A percentile compares a stretch with the other conserved stretches of the same genome.
Evolutionary conservation across 768 basidiomycete genomes (phyloP).

Genomic region (Lentinula detonsa): DNA sequence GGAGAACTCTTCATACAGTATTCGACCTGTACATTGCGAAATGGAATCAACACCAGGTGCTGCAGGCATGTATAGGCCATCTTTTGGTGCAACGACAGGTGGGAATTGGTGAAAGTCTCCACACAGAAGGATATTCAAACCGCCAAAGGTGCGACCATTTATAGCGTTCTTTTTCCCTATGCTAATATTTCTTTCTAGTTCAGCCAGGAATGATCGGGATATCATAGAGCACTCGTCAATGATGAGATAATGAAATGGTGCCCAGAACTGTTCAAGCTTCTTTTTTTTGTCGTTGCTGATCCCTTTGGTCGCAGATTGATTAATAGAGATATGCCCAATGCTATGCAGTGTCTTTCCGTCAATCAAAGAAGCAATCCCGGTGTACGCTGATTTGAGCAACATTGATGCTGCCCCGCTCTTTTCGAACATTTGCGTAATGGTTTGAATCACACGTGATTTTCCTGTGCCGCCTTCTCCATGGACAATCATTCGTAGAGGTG

Average conservation of each 20-base stretch:
- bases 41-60: no score
- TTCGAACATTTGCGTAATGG: conserved; percentile 27
- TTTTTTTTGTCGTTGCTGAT: neutral
- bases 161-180: no score
- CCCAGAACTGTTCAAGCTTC: neutral
- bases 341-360: conserved; percentile 28
- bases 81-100: no score
- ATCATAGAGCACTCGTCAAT: no score
- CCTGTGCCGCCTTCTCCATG: conserved; percentile 38
- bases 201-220: no score
- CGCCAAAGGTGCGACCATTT: no score
- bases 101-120: no score
- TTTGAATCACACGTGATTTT: conserved; percentile 34
- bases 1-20: neutral
- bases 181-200: no score
- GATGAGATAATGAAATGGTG: no score
- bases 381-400: conserved; percentile 30
- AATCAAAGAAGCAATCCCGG: conserved; percentile 34
- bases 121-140: no score
- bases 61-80: no score
- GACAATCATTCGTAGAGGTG: conserved; percentile 31
- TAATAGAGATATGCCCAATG: conserved; percentile 19
- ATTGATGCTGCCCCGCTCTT: neutral
- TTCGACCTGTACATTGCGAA: neutral
- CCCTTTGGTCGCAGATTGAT: neutral